Conservation (phyloP, 371 early-diverging fungal genomes). For the Smittium culicis region DNA sequence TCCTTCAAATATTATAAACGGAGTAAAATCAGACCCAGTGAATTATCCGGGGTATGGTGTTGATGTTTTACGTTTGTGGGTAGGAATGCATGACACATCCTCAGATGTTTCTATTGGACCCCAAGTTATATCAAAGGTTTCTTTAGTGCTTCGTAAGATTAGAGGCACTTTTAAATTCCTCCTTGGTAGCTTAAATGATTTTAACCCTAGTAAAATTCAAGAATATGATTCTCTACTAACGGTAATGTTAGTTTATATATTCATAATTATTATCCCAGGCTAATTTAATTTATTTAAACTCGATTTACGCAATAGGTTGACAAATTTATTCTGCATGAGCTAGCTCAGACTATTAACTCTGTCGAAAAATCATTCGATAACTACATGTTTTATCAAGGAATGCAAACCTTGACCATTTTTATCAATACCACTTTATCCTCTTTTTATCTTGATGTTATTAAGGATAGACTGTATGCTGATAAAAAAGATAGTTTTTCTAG, state of each 20-base stretch:
- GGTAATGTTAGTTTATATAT: not conserved
- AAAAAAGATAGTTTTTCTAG: conserved; percentile 30
- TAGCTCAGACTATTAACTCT: conserved; percentile 37
- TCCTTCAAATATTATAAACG: conserved; percentile 52
- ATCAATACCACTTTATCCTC: conserved; percentile 54
- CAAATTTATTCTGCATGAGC: conserved; percentile 47
- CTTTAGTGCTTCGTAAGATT: conserved; percentile 57
- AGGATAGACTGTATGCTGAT: conserved; percentile 68
- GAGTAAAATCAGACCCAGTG: conserved; percentile 53
- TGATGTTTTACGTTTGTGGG: conserved; percentile 71
- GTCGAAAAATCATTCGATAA: conserved; percentile 46
- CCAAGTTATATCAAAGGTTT: conserved; percentile 45
- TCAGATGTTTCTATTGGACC: conserved; percentile 63
- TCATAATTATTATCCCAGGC: not conserved
- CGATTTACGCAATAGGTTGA: conserved; percentile 38
- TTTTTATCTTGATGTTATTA: conserved; percentile 69
- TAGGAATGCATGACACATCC: conserved; percentile 69
- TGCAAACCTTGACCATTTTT: conserved; percentile 50
- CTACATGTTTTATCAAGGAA: conserved; percentile 50
- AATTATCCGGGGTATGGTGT: conserved; percentile 67
- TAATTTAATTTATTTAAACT: too few relatives aligned
- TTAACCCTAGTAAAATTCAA: conserved; percentile 35
- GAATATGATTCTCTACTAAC: conserved; percentile 39
- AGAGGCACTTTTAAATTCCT: conserved; percentile 67
- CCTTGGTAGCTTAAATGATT: conserved; percentile 63